A percentile compares a stretch with the other conserved stretches of the same genome.
These are phyloP conservation scores for Plasmodium ovale DNA, from an alignment of 169 alveolate species.

Conservation along the genomic window DNA sequence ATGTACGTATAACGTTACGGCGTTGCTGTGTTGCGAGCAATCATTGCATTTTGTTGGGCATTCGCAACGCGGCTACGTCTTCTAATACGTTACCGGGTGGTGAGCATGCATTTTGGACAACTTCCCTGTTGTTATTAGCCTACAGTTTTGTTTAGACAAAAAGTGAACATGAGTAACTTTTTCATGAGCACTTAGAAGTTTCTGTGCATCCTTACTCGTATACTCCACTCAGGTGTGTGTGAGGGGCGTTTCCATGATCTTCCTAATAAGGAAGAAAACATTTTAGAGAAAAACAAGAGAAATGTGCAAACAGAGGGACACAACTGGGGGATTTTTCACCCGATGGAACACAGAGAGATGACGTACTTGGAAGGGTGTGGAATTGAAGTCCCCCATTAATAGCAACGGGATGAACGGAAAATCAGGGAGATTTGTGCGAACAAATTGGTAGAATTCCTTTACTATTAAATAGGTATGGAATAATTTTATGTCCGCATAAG, in stretches of 20 bases:
- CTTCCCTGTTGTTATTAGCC: conserved; percentile 51
- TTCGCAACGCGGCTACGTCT: no score
- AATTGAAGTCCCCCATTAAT: conserved; percentile 60
- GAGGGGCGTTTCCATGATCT: not conserved
- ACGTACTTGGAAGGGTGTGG: conserved; percentile 40
- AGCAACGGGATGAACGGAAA: conserved; percentile 35
- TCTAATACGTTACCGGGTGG: conserved; percentile 73
- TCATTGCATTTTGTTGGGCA: no score
- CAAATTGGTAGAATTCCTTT: conserved; percentile 45
- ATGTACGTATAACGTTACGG: conserved; percentile 2
- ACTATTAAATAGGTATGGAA: conserved; percentile 35
- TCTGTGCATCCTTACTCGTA: conserved; percentile 28
- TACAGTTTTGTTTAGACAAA: conserved; percentile 8
- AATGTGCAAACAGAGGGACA: not conserved
- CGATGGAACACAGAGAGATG: not conserved
- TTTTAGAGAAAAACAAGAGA: not conserved
- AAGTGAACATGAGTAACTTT: not conserved
- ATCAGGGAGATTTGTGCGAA: not conserved
- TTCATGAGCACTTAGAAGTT: no score
- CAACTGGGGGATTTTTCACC: no score
- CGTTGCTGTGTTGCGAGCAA: no score
- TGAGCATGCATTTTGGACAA: conserved; percentile 16
- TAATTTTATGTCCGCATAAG: conserved; percentile 49
- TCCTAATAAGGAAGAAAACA: not conserved
- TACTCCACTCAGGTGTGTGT: conserved; percentile 29